phyloP scores from a whole-genome alignment of 345 rosid genomes.

The Citrus medica region DNA sequence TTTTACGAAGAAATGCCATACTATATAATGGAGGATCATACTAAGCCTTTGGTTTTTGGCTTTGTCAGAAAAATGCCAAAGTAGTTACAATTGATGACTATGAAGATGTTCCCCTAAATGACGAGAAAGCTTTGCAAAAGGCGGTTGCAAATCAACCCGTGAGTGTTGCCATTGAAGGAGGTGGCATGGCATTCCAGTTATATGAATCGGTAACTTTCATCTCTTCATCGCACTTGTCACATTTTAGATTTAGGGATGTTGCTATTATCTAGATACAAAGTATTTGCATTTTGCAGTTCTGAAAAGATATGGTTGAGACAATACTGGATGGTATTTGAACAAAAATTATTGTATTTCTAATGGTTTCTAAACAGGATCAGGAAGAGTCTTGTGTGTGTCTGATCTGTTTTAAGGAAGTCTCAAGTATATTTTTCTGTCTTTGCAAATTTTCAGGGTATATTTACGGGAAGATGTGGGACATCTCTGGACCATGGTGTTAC shows the following conservation, averaged over 20 bases:
- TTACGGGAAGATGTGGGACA: slow-evolving; percentile 71
- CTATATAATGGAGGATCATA: not conserved
- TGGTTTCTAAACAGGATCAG: not conserved
- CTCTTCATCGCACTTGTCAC: not conserved
- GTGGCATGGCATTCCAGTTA: slow-evolving; percentile 78
- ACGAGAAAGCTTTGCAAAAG: slow-evolving; percentile 62
- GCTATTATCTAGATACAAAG: not conserved
- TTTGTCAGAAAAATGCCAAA: slow-evolving; percentile 68
- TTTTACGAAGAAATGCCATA: not conserved
- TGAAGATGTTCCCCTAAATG: slow-evolving; percentile 69
- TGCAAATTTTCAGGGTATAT: slow-evolving; percentile 53
- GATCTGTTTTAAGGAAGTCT: not conserved
- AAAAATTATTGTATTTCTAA: not conserved
- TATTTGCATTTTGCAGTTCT: too few relatives aligned
- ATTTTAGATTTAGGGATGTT: not conserved
- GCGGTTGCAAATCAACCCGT: slow-evolving; percentile 85
- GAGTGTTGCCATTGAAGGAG: slow-evolving; percentile 81
- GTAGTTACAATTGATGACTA: slow-evolving; percentile 70
- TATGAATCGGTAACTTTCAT: slow-evolving; percentile 52
- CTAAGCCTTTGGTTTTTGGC: not conserved
- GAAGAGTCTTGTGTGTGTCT: not conserved
- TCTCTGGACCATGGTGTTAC: slow-evolving; percentile 84
- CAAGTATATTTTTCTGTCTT: not conserved
- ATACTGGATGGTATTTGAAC: not conserved
- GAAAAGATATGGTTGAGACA: not conserved